Percentiles rank a stretch among this genome's conserved stretches.
phyloP scores from a whole-genome alignment of 768 basidiomycete species.

The Boletales sp. region DNA sequence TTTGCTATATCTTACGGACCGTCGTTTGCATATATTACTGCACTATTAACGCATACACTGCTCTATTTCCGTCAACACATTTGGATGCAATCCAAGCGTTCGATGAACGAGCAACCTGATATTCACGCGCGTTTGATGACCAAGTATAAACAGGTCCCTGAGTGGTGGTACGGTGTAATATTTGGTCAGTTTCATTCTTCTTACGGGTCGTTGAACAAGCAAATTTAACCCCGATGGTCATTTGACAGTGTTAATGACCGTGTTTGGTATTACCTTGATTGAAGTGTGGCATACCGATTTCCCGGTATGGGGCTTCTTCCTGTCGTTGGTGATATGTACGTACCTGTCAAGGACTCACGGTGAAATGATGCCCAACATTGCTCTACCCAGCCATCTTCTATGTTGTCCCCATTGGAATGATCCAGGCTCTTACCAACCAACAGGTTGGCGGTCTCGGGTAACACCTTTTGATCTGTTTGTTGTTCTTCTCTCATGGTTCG shows the following conservation, averaged over 20 bases:
- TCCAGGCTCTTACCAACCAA: slow-evolving; percentile 74
- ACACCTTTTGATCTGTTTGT: too few species aligned
- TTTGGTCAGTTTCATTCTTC: slow-evolving; percentile 16
- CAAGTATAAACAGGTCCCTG: slow-evolving; percentile 53
- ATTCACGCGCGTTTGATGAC: slow-evolving; percentile 60
- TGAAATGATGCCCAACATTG: not conserved
- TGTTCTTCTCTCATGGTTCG: too few species aligned
- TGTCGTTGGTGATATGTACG: slow-evolving; percentile 28
- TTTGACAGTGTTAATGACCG: slow-evolving; percentile 42
- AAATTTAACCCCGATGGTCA: not conserved
- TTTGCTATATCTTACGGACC: slow-evolving; percentile 79
- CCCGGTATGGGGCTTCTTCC: slow-evolving; percentile 41
- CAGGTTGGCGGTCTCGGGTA: slow-evolving; percentile 44
- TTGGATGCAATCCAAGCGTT: slow-evolving; percentile 63
- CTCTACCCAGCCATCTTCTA: slow-evolving; percentile 46
- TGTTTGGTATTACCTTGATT: slow-evolving; percentile 56
- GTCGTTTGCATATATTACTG: slow-evolving; percentile 79
- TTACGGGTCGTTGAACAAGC: not conserved
- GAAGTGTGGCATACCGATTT: slow-evolving; percentile 56
- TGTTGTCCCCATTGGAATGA: slow-evolving; percentile 55
- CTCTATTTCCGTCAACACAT: slow-evolving; percentile 80
- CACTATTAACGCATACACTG: slow-evolving; percentile 68
- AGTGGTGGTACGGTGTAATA: slow-evolving; percentile 51
- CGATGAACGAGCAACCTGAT: slow-evolving; percentile 77
- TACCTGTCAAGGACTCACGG: slow-evolving; percentile 8